Evolutionary conservation across 1,284 basidiomycete species (phyloP).

Genomic region (Erythrobasidium hasegawianum): DNA sequence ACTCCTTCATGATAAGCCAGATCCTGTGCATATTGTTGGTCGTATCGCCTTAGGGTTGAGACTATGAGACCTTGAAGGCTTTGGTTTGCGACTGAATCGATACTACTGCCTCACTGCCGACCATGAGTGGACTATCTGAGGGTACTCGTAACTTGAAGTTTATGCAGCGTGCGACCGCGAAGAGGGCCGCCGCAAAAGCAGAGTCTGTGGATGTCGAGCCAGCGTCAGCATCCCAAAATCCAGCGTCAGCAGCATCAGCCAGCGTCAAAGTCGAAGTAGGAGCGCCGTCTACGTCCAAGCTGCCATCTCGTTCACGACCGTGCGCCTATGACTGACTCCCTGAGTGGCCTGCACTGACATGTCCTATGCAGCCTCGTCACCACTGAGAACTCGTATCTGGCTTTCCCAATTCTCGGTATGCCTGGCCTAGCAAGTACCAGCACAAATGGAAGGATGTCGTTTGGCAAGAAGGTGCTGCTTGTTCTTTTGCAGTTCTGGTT

Average conservation of each 20-base stretch:
- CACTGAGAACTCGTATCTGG: conserved; percentile 12
- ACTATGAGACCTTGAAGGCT: too few relatives aligned
- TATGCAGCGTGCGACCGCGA: conserved; percentile 29
- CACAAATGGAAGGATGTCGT: not conserved
- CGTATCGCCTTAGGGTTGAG: too few relatives aligned
- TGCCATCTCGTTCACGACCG: conserved; percentile 4
- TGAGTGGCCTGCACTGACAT: too few relatives aligned
- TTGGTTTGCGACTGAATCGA: too few relatives aligned
- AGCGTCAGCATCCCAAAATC: not conserved
- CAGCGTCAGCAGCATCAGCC: not conserved
- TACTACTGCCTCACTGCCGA: too few relatives aligned
- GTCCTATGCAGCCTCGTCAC: too few relatives aligned
- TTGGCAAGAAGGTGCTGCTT: not conserved
- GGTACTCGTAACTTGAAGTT: conserved; percentile 28
- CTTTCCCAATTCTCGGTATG: conserved; percentile 24
- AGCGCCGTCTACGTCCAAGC: conserved; percentile 10
- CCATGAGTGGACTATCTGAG: conserved; percentile 4
- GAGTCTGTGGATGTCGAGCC: conserved; percentile 9
- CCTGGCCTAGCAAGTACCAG: not conserved
- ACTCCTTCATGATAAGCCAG: too few relatives aligned
- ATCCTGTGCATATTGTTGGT: too few relatives aligned
- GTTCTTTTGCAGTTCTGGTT: too few relatives aligned
- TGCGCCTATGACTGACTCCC: not conserved
- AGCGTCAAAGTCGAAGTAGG: too few relatives aligned
- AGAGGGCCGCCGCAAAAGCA: conserved; percentile 22